phyloP scores from a whole-genome alignment of 352 stramenopile species.

The Globisporangium paddicum region DNA sequence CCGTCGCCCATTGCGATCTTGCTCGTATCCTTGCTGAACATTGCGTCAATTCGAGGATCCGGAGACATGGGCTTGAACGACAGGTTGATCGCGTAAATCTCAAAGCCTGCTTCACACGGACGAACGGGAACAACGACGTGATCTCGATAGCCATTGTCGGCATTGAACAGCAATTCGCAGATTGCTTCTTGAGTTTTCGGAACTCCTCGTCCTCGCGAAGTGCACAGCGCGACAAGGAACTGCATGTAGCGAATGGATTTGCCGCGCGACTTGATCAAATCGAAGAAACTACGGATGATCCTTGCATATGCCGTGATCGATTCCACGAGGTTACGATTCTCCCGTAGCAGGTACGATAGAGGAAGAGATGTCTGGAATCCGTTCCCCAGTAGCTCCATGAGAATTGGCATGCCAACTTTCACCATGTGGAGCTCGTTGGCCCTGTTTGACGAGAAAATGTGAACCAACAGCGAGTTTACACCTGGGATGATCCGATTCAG shows the following conservation, averaged over 20 bases:
- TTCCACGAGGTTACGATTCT: slow-evolving; percentile 69
- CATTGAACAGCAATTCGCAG: slow-evolving; percentile 64
- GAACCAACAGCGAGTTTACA: slow-evolving; percentile 53
- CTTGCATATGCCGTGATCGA: slow-evolving; percentile 57
- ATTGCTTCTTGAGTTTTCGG: slow-evolving; percentile 74
- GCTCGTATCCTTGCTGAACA: slow-evolving; percentile 24
- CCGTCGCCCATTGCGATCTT: slow-evolving; percentile 4
- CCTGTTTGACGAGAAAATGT: slow-evolving; percentile 56
- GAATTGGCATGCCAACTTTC: slow-evolving; percentile 45
- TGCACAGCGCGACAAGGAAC: slow-evolving; percentile 67
- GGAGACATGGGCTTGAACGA: slow-evolving; percentile 11
- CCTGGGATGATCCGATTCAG: slow-evolving; percentile 52
- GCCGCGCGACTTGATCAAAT: slow-evolving; percentile 61
- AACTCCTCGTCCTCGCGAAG: slow-evolving; percentile 45
- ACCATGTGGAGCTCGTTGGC: slow-evolving; percentile 56
- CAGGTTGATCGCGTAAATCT: slow-evolving; percentile 35
- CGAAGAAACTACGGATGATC: slow-evolving; percentile 67
- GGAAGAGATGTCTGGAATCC: slow-evolving; percentile 67
- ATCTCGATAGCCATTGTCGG: slow-evolving; percentile 46
- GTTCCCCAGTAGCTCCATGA: slow-evolving; percentile 72
- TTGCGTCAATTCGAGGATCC: slow-evolving; percentile 30
- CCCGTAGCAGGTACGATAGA: slow-evolving; percentile 58
- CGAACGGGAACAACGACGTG: slow-evolving; percentile 51
- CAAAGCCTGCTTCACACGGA: slow-evolving; percentile 36
- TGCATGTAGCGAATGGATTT: slow-evolving; percentile 75